A percentile compares a stretch with the other conserved stretches of the same genome.
Conservation (phyloP, 2,329 filamentous ascomycete species). For the Kalaharituber pfeilii region DNA sequence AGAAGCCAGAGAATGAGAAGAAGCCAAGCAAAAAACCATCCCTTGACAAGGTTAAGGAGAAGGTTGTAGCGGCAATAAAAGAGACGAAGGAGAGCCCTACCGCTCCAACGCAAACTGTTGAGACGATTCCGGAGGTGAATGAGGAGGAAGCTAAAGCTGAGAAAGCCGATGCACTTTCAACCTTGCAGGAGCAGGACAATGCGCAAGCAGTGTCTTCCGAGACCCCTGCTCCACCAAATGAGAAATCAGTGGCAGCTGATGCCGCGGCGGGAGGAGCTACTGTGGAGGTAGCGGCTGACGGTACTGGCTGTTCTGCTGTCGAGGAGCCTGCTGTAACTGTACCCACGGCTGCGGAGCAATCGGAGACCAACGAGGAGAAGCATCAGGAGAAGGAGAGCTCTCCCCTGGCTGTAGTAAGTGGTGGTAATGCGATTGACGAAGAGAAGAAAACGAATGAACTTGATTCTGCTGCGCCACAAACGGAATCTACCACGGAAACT, state of each 20-base stretch:
- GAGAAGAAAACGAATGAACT: not conserved
- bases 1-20: slow-evolving; percentile 4
- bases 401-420: not conserved
- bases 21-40: not conserved
- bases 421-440: not conserved
- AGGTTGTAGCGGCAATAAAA: slow-evolving; percentile 17
- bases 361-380: not conserved
- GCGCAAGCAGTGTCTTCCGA: not conserved
- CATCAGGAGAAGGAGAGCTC: not conserved
- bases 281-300: not conserved
- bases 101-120: slow-evolving; percentile 11
- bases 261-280: not conserved
- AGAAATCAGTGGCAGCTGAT: not conserved
- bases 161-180: slow-evolving; percentile 17
- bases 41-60: not conserved
- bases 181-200: slow-evolving; percentile 9
- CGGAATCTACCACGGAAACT: not conserved
- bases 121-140: slow-evolving; percentile 6
- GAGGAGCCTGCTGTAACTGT: not conserved
- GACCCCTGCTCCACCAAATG: not conserved
- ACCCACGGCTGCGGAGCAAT: not conserved
- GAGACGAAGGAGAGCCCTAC: slow-evolving; percentile 26
- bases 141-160: slow-evolving; percentile 18
- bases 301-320: not conserved
- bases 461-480: not conserved